Evolutionary conservation across 371 early-diverging fungal genomes (phyloP), one percentile per base, ranked within the genome.

Genomic region (Encephalitozoon romaleae): DNA sequence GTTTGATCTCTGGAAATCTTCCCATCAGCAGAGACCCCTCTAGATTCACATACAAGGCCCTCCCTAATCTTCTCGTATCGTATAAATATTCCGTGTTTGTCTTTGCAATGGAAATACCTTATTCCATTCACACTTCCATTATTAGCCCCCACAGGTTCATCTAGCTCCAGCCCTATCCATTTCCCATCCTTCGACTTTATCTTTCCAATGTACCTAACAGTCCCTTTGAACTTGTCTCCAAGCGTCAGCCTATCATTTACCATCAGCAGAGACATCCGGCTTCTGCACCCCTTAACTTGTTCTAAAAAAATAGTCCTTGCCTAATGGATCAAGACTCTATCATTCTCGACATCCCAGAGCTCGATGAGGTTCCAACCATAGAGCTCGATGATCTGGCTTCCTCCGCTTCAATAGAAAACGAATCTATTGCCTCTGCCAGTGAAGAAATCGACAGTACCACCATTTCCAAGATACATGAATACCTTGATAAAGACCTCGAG

Each of bases 121-220:
- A 53, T 77, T 1, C 65, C 69, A 43, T 73, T 64, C 39, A 65
- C 53, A 47, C 49, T 52, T 49, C 82, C 82, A 72, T 82, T 66
- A 67, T 82, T 76, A 25, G 64, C 75, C 6, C 82, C 82, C 53
- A 63, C 23, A 21, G 80, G 74, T 3, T 45, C 26, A 65, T 79
- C 71, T 3, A 82, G 69, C 70, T 77, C 80, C 51, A 82, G 18
- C 4, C 82, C 82, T 23, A 78, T 77, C 79, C 80, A 82, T 38
- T 38, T 52, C 15, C 79, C 82, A 42, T 73, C 64, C 51, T 82
- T 77, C 11, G 67, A 69, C 1, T 72, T 64, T 65, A 82, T 25
- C 2, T 30, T 28, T 18, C 82, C 82, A 54, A 82, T 69, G 72
- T 79, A 82, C 47, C 68, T 49, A 0, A 82, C 64, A 0, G 72